Percentiles rank a stretch among this genome's conserved stretches.
Conservation (phyloP, 371 early-diverging fungal genomes). For the Circinella umbellata region DNA sequence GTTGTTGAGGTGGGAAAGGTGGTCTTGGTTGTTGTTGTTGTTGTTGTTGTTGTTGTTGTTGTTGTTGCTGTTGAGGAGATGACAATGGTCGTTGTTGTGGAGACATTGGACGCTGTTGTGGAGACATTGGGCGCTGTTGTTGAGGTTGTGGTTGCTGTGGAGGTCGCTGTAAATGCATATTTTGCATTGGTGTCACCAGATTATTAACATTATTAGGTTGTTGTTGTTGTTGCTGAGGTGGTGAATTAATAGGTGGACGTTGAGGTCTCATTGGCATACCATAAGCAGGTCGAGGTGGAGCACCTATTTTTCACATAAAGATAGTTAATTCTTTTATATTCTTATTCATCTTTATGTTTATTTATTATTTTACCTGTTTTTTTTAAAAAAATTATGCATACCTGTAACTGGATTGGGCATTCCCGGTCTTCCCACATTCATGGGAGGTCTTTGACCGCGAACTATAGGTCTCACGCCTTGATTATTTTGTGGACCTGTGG, state of each 20-base stretch:
- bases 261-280: slow-evolving; percentile 16
- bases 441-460: slow-evolving; percentile 10
- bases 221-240: neutral
- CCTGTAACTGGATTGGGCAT: slow-evolving; percentile 13
- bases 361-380: neutral
- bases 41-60: slow-evolving; percentile 14
- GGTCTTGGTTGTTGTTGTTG: slow-evolving; percentile 1
- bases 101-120: neutral
- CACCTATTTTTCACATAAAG: neutral
- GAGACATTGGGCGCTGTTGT: slow-evolving; percentile 5
- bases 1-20: slow-evolving; percentile 10
- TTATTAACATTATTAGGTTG: slow-evolving; percentile 1
- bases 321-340: neutral
- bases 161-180: slow-evolving; percentile 35
- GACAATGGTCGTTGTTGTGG: slow-evolving; percentile 6
- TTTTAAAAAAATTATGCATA: slow-evolving; percentile 4
- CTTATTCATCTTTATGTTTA: neutral
- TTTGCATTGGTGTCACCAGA: slow-evolving; percentile 36
- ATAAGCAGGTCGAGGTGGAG: slow-evolving; percentile 19
- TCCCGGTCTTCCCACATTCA: slow-evolving; percentile 11
- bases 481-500: slow-evolving; percentile 13
- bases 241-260: slow-evolving; percentile 5
- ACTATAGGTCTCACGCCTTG: slow-evolving; percentile 13
- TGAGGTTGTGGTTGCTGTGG: slow-evolving; percentile 23
- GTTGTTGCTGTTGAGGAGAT: slow-evolving; percentile 6